phyloP scores from a whole-genome alignment of 1,284 basidiomycete genomes.

The Tetrapyrgos nigripes region DNA sequence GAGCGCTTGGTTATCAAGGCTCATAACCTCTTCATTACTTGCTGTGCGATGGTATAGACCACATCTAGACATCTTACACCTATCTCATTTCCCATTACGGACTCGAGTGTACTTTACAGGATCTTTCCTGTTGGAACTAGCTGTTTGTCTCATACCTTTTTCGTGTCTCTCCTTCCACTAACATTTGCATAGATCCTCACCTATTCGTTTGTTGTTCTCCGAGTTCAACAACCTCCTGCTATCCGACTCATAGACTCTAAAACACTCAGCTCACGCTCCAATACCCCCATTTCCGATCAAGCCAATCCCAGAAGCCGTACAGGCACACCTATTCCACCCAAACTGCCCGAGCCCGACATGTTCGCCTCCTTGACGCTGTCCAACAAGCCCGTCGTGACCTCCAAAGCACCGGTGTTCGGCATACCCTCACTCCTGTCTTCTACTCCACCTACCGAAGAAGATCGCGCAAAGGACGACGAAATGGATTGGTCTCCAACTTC shows the following conservation, averaged over 20 bases:
- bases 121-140: conserved; percentile 55
- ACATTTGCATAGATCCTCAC: conserved; percentile 49
- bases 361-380: conserved; percentile 69
- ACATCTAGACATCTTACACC: conserved; percentile 44
- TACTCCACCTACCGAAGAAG: conserved; percentile 22
- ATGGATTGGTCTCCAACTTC: conserved; percentile 76
- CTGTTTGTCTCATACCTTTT: conserved; percentile 45
- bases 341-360: conserved; percentile 57
- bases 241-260: conserved; percentile 70
- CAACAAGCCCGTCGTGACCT: conserved; percentile 57
- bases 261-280: conserved; percentile 42
- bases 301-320: conserved; percentile 15
- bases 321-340: conserved; percentile 34
- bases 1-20: conserved; percentile 59
- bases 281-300: conserved; percentile 38
- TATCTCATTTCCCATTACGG: conserved; percentile 38
- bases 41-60: conserved; percentile 47
- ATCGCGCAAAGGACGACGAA: conserved; percentile 28
- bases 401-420: conserved; percentile 65
- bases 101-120: conserved; percentile 53
- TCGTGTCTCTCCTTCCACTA: conserved; percentile 11
- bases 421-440: conserved; percentile 55
- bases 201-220: conserved; percentile 57
- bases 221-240: conserved; percentile 66
- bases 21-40: conserved; percentile 56